Evolutionary conservation across 495 filamentous ascomycete species (phyloP), one percentile per base, ranked within the genome.

Genomic region (Penicillium mononematosum): DNA sequence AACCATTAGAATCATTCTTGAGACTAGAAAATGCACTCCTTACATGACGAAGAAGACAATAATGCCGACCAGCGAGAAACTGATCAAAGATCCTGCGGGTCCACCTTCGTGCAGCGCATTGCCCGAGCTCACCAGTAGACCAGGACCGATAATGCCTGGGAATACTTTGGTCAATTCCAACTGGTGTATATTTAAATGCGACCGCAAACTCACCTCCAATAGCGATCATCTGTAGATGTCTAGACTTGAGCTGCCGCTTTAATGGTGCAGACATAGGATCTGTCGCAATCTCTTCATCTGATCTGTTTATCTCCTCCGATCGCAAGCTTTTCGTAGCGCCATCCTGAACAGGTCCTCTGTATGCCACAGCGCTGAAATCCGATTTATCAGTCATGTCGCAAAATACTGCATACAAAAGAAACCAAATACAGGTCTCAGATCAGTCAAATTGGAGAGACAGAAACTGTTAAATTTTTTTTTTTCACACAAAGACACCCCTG

Each of bases 171-270:
- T 55, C 41, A 50, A 10, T 38, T 8, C 38, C 6, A 52, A 42
- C 19, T 17, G 24, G 2, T 24, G 24, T 25, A 25, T 25, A 19
- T 7, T 24, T 20, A 24, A 20, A 6, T 43, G 16, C n/a, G 36
- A 32, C 17, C 20, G 27, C 4, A 29, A 14, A 53, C 60, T 32
- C 16, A 69, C 66, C 69, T 47, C 85, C 86, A 29, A 88, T 80
- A 2, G 85, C 86, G 73, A 90, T 89, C 85, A 89, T 88, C 64
- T 81, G 81, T 24, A 88, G 61, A 71, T 90, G 86, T 22, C 85
- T 74, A 8, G 80, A 83, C 65, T 88, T 84, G 34, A 89, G 71
- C 46, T 83, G 81, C 19, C 85, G 75, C 57, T 75, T 69, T 51
- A 74, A 58, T 45, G 72, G 72, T 47, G 64, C 67, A 4, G 56